Base-by-base conservation (phyloP, 768 basidiomycete species). In the Cystobasidium onofrii region DNA sequence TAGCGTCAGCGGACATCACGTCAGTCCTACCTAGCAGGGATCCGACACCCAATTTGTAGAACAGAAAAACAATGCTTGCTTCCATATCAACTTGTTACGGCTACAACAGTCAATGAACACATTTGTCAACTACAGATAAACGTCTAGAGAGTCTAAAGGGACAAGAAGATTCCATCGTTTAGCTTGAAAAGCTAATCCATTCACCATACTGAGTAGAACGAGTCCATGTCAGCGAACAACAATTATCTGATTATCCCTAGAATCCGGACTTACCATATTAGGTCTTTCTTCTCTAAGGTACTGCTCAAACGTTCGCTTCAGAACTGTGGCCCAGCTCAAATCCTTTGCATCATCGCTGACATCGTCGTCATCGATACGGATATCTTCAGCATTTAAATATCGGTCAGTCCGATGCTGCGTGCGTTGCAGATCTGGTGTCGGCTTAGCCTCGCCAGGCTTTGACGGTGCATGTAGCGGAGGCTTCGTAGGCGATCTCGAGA, bases 271-370 rank as follows among this genome's bases (percentile, higher is more conserved):
- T 34, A 75, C 74, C 90, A 94, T 90, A 81, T 94, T 97, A 12
- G 95, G 92, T 75, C 85, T 83, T 82, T 99, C 95, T 18, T 89
- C 91, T 52, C 95, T 87, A 75, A 99, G 80, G 81, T 90, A 98
- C 25, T 88, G 85, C 82, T 99, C 96, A 79, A 96, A 97, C 52
- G 91, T 92, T 80, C 96, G 85, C 83, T 98, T 99, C 77, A 98
- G 81, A 25, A 97, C 93, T 15, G 92, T 90, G 29, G 90, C 86
- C 96, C 96, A 99, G 77, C 89, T 86, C 70, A 94, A 83, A 78
- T 95, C 93, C 50, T 88, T 86, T 79, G 86, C 86, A 81, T 93
- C 91, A 74, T 88, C 86, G 20, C 83, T 83, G 1, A 87, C 83
- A 33, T 76, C 78, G 52, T 81, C 80, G 41, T 79, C 76, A 29